phyloP scores from a whole-genome alignment of 2,329 filamentous ascomycete species.

The Fusarium setosum region DNA sequence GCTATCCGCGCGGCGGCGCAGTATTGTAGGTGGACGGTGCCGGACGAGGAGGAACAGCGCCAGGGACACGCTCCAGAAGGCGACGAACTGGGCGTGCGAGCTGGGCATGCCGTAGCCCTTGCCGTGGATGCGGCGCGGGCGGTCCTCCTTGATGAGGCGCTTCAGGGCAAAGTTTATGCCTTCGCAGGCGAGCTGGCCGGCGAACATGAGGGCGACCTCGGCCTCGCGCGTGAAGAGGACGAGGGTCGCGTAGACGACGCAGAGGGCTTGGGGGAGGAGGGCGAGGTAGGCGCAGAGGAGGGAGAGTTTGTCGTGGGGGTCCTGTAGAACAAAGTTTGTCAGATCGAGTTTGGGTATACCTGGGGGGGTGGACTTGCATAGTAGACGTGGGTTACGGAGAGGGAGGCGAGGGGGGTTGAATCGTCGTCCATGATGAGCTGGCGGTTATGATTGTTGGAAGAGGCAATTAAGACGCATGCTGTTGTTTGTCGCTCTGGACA shows the following conservation, averaged over 20 bases:
- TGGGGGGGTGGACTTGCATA: constrained; percentile 76
- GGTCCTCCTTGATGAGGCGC: constrained; percentile 90
- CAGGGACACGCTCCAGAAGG: constrained; percentile 89
- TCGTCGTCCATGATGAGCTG: constrained; percentile 41
- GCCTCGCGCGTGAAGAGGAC: constrained; percentile 92
- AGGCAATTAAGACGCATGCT: constrained; percentile 14
- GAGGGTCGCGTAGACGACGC: constrained; percentile 89
- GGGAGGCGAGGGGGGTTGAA: constrained; percentile 78
- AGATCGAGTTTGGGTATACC: background rate
- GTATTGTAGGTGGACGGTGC: constrained; percentile 68
- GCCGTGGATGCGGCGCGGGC: constrained; percentile 84
- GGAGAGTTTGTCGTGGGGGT: constrained; percentile 86
- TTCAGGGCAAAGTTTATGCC: constrained; percentile 91
- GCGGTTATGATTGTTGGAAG: background rate
- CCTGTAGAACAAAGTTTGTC: constrained; percentile 60
- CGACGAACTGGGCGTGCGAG: constrained; percentile 94
- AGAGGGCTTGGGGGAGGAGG: constrained; percentile 90
- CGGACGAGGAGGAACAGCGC: constrained; percentile 86
- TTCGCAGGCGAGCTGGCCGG: constrained; percentile 91
- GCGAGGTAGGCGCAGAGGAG: constrained; percentile 94
- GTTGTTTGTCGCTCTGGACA: background rate
- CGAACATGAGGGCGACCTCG: constrained; percentile 90
- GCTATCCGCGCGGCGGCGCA: constrained; percentile 5
- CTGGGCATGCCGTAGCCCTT: constrained; percentile 98
- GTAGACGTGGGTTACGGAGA: constrained; percentile 95